phyloP scores from a whole-genome alignment of 768 basidiomycete species.

The Suillus fuscotomentosus region DNA sequence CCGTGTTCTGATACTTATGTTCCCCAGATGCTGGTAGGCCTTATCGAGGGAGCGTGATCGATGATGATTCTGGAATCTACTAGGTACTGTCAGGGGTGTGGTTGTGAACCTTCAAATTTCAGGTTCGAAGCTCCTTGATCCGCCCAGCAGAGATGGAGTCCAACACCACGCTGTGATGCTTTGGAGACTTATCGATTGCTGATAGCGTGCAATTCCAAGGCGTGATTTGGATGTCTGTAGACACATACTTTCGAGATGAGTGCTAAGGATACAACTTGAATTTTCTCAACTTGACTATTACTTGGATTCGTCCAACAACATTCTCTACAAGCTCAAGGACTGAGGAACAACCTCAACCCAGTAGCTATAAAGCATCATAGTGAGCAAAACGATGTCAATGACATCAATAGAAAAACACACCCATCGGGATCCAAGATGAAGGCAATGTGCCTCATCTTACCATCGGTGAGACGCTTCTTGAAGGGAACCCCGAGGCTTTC shows the following conservation, averaged over 20 bases:
- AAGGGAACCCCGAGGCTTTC: slow-evolving; percentile 78
- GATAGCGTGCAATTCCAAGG: background rate
- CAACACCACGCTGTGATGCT: background rate
- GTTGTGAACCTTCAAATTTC: background rate
- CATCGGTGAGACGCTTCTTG: slow-evolving; percentile 85
- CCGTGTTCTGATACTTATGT: background rate
- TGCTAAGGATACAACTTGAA: slow-evolving; percentile 1
- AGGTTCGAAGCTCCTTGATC: background rate
- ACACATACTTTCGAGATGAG: background rate
- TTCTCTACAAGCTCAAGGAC: slow-evolving; percentile 20
- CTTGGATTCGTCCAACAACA: background rate
- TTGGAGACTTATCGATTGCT: background rate
- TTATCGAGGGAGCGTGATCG: background rate
- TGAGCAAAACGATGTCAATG: background rate
- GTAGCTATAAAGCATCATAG: slow-evolving; percentile 37
- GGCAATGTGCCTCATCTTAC: slow-evolving; percentile 82
- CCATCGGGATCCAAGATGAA: slow-evolving; percentile 87
- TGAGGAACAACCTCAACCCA: slow-evolving; percentile 58
- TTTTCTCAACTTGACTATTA: background rate
- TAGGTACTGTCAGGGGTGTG: background rate
- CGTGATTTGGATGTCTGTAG: background rate
- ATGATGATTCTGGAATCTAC: background rate
- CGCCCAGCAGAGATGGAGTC: background rate
- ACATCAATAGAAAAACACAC: slow-evolving; percentile 31
- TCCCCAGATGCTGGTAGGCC: background rate